Percentiles rank a stretch among this genome's conserved stretches.
phyloP scores from a whole-genome alignment of 164 flowering plant species.

The Piper betle region DNA sequence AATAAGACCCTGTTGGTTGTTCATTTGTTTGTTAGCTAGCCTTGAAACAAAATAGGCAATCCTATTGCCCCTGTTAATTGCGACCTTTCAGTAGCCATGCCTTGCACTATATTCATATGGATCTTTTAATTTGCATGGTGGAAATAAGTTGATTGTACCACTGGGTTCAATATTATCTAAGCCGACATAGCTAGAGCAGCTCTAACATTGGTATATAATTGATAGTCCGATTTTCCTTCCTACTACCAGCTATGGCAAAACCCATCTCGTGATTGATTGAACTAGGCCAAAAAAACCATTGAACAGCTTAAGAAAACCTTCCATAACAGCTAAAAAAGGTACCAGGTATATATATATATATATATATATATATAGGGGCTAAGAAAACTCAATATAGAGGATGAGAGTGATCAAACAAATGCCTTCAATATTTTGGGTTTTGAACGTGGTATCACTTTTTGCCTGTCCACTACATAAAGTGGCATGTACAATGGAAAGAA shows the following conservation, averaged over 20 bases:
- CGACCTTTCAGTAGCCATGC: neutral
- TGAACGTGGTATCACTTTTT: slow-evolving; percentile 33
- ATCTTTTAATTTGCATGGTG: neutral
- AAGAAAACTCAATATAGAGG: neutral
- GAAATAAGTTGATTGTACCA: neutral
- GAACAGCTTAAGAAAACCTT: too few species aligned
- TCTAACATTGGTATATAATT: too few species aligned
- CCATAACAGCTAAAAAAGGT: too few species aligned
- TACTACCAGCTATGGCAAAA: neutral
- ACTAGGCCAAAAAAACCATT: too few species aligned
- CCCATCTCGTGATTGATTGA: neutral
- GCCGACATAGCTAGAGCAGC: neutral
- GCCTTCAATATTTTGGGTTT: slow-evolving; percentile 14
- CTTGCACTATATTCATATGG: too few species aligned
- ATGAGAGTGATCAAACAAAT: slow-evolving; percentile 2
- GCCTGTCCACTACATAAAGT: too few species aligned
- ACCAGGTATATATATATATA: too few species aligned
- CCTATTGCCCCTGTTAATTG: too few species aligned
- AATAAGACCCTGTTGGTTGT: too few species aligned
- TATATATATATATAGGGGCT: too few species aligned
- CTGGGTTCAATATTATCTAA: too few species aligned
- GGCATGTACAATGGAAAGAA: too few species aligned
- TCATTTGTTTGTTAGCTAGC: neutral
- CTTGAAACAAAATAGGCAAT: neutral
- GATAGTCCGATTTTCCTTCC: neutral